Evolutionary conservation across 2,329 filamentous ascomycete genomes (phyloP).

Genomic region (Gnomoniopsis smithogilvyi): DNA sequence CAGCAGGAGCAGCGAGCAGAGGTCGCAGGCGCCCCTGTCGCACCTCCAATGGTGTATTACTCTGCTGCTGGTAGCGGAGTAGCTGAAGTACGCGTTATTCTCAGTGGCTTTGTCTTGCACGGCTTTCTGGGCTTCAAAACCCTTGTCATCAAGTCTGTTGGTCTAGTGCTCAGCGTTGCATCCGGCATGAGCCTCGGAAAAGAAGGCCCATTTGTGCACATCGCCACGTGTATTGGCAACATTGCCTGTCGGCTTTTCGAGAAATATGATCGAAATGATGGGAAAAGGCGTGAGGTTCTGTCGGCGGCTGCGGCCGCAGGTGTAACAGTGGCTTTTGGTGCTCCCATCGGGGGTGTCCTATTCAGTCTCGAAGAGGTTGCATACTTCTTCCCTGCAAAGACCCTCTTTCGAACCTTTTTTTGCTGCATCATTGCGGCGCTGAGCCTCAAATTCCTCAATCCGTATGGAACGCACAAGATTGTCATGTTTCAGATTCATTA

Average conservation of each 20-base stretch:
- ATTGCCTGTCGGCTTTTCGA: slow-evolving; percentile 90
- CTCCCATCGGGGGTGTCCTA: slow-evolving; percentile 80
- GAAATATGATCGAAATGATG: slow-evolving; percentile 94
- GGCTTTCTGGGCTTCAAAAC: slow-evolving; percentile 90
- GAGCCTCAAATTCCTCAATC: slow-evolving; percentile 91
- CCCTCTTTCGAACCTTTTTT: slow-evolving; percentile 95
- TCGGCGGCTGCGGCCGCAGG: slow-evolving; percentile 89
- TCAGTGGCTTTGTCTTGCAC: slow-evolving; percentile 96
- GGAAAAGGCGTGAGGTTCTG: slow-evolving; percentile 88
- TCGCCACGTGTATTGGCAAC: slow-evolving; percentile 92
- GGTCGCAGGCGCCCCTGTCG: slow-evolving; percentile 29
- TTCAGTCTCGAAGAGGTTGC: slow-evolving; percentile 94
- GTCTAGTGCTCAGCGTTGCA: slow-evolving; percentile 81
- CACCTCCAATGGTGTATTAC: slow-evolving; percentile 85
- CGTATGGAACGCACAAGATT: slow-evolving; percentile 94
- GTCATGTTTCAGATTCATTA: slow-evolving; percentile 96
- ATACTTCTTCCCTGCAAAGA: slow-evolving; percentile 98
- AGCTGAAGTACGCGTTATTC: slow-evolving; percentile 93
- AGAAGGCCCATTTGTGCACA: slow-evolving; percentile 95
- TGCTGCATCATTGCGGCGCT: slow-evolving; percentile 93
- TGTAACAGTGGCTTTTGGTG: slow-evolving; percentile 91
- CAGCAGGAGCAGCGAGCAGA: slow-evolving; percentile 35
- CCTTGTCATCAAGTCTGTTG: slow-evolving; percentile 78
- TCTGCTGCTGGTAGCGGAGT: slow-evolving; percentile 94
- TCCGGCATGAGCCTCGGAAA: slow-evolving; percentile 94